Conservation (phyloP, 1,139 yeast genomes). For the Lodderomyces beijingensis region DNA sequence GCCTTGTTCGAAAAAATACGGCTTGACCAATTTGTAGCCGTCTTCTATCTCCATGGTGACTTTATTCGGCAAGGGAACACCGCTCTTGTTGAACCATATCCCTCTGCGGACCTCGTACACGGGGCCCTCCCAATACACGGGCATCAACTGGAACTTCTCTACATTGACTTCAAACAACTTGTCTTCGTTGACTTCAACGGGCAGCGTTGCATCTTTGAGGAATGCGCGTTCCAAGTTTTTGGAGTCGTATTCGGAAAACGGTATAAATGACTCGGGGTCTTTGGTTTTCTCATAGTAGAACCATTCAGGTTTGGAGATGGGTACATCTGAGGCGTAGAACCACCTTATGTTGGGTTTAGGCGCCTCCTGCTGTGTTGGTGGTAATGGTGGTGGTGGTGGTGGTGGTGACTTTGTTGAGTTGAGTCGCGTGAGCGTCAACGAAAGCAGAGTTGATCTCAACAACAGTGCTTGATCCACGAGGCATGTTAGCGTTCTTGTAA, state of each 20-base stretch:
- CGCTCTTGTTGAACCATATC: slow-evolving; percentile 68
- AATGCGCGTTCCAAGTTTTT: slow-evolving; percentile 44
- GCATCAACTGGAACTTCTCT: slow-evolving; percentile 47
- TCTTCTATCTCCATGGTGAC: slow-evolving; percentile 58
- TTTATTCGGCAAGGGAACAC: slow-evolving; percentile 52
- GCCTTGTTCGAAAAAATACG: slow-evolving; percentile 21
- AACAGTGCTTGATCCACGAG: too few relatives aligned
- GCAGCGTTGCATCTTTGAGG: slow-evolving; percentile 13
- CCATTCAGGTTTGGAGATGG: slow-evolving; percentile 63
- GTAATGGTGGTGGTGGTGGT: not conserved
- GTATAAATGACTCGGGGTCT: slow-evolving; percentile 59
- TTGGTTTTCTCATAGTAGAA: slow-evolving; percentile 43
- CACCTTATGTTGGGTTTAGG: slow-evolving; percentile 37
- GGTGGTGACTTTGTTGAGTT: not conserved
- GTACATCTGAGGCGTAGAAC: slow-evolving; percentile 83
- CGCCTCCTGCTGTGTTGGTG: not conserved
- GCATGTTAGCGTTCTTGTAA: too few relatives aligned
- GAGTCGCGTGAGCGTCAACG: too few relatives aligned
- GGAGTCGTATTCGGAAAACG: slow-evolving; percentile 66
- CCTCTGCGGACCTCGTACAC: slow-evolving; percentile 80
- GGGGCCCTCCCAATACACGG: slow-evolving; percentile 91
- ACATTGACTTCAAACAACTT: slow-evolving; percentile 70
- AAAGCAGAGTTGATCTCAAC: too few relatives aligned
- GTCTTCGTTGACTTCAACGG: slow-evolving; percentile 74
- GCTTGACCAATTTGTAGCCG: slow-evolving; percentile 39